These are phyloP conservation scores for Closterium sp. DNA, from an alignment of 139 green algal species.

Conservation along the genomic window DNA sequence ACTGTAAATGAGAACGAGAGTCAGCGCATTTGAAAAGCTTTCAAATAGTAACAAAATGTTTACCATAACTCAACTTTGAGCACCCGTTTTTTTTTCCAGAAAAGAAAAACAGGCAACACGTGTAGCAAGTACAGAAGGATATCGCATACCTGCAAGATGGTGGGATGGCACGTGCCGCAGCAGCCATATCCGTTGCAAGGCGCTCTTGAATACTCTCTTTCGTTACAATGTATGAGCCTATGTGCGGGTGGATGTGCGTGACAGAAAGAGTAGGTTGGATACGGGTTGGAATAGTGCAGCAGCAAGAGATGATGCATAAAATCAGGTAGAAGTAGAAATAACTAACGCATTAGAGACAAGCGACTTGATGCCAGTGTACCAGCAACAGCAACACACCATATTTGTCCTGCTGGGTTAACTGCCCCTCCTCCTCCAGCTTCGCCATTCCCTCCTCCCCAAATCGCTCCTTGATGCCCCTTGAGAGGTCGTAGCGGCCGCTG, in stretches of 20 bases:
- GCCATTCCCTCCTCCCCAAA: conserved; percentile 18
- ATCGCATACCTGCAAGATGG: background rate
- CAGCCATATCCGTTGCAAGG: background rate
- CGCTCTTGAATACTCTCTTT: background rate
- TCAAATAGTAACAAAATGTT: no score
- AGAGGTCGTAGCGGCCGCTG: conserved; percentile 3
- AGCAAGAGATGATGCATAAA: background rate
- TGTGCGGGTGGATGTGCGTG: background rate
- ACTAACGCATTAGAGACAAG: no score
- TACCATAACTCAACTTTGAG: no score
- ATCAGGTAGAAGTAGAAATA: background rate
- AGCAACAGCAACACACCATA: background rate
- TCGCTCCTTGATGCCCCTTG: conserved; percentile 24
- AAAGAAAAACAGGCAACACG: background rate
- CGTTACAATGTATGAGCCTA: background rate
- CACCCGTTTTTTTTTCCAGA: no score
- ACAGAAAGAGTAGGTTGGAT: background rate
- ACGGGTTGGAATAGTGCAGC: background rate
- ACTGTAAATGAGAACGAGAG: background rate
- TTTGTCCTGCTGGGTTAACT: background rate
- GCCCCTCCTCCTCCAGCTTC: background rate
- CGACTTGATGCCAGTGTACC: no score
- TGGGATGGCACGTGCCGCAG: background rate
- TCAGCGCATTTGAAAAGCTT: no score
- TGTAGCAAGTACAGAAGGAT: background rate